Base-by-base conservation (phyloP, 371 early-diverging fungal species). In the Mucor sp. region DNA sequence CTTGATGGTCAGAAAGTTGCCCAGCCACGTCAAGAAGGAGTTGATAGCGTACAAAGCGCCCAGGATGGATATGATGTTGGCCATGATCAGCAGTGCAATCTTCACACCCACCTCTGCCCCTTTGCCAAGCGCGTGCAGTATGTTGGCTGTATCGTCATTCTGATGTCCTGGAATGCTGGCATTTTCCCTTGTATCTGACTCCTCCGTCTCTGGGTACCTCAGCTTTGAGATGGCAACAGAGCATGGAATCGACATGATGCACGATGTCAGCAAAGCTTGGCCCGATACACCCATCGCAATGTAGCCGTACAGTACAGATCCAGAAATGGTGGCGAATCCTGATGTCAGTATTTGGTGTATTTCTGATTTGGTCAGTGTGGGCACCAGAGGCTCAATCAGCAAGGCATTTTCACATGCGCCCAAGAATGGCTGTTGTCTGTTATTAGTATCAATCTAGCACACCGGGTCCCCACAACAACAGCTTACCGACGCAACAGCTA, bases 191-290 rank as follows among this genome's bases (percentile, higher is more conserved):
- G 95, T 91, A 68, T 91, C 60, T 8, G 95, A 88, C 44, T 89
- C 89, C 57, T 92, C 94, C 19, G 81, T 87, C 75, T 96, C 97
- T 2, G 97, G 97, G 71, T 86, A 90, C 28, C 93, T 84, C 53
- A 95, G 76, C 83, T 95, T 95, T 76, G 93, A 91, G 57, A 95
- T 80, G 47, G 91, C 88, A 53, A 95, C 77, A n/a, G 93, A 91
- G 75, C 93, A 91, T 1, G 95, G 95, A 58, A 94, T 89, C 14
- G 95, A 95, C 95, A 94, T 94, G 82, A 94, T 83, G 76, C 94
- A 94, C 23, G 92, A 86, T 4, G 95, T 93, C 70, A 92, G 76
- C 28, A 92, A 70, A 41, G 86, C 81, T 37, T 86, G 80, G 23
- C 89, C 77, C 60, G 89, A 82, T 1, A 88, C 80, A 47, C 89